Conservation (phyloP, 192 early-diverging fungal species). For the Funneliformis geosporum region DNA sequence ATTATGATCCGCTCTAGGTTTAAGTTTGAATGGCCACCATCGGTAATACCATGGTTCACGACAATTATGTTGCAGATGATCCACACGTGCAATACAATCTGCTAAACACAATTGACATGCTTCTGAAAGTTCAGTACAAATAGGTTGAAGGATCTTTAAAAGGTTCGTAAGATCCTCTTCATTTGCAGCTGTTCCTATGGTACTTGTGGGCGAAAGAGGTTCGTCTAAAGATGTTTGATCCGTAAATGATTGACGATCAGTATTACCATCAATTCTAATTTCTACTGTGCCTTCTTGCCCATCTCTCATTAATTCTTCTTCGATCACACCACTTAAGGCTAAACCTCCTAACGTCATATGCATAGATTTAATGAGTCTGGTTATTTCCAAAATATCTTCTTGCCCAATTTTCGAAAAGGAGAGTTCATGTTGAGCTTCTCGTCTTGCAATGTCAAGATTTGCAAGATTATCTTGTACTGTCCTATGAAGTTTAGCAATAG, state of each 20-base stretch:
- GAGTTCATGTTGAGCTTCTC: constrained; percentile 17
- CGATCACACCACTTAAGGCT: constrained; percentile 25
- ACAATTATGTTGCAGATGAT: constrained; percentile 22
- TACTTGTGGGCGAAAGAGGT: not conserved
- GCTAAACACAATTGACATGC: constrained; percentile 22
- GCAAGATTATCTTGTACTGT: constrained; percentile 13
- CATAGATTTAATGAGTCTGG: constrained; percentile 11
- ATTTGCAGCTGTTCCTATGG: not conserved
- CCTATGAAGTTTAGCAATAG: not conserved
- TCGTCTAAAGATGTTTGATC: not conserved
- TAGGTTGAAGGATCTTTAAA: constrained; percentile 19
- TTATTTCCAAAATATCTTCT: constrained; percentile 16
- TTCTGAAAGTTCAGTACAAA: constrained; percentile 20
- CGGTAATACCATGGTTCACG: not conserved
- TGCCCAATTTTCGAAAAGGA: constrained; percentile 25
- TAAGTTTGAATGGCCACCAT: constrained; percentile 9
- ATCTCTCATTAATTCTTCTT: constrained; percentile 26
- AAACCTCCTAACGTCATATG: constrained; percentile 14
- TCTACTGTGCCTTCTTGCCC: not conserved
- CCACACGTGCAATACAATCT: constrained; percentile 13
- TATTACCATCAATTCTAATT: not conserved
- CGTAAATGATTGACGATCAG: not conserved
- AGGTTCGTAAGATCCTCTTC: not conserved
- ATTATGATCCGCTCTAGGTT: not conserved
- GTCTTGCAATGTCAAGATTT: constrained; percentile 11